Percentiles rank a stretch among this genome's conserved stretches.
Conservation (phyloP, 768 basidiomycete species). For the Suillus placidus region DNA sequence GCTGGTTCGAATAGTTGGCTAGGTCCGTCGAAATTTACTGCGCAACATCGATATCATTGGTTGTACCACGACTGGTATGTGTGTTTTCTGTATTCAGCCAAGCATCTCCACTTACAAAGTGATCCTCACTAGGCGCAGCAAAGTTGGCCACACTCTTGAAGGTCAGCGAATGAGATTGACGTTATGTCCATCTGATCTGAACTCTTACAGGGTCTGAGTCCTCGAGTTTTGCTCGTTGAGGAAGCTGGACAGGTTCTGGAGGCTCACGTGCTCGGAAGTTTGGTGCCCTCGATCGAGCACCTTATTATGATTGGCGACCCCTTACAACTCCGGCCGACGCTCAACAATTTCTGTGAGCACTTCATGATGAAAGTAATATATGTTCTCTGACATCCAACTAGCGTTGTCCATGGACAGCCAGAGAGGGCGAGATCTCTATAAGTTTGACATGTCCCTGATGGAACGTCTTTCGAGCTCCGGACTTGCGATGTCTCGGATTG, state of each 20-base stretch:
- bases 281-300: conserved; percentile 70
- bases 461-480: conserved; percentile 64
- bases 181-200: conserved; percentile 4
- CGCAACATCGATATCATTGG: conserved; percentile 62
- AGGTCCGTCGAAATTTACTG: conserved; percentile 63
- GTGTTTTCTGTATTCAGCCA: background rate
- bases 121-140: conserved; percentile 57
- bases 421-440: conserved; percentile 56
- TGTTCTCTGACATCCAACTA: conserved; percentile 28
- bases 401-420: conserved; percentile 70
- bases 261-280: conserved; percentile 67
- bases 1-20: background rate
- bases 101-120: background rate
- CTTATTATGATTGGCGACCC: conserved; percentile 84
- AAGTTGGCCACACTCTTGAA: conserved; percentile 61
- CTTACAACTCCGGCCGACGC: conserved; percentile 67
- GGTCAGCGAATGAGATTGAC: conserved; percentile 35
- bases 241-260: conserved; percentile 85
- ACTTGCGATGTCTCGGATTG: conserved; percentile 67
- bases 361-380: background rate
- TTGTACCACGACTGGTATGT: conserved; percentile 73
- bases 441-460: conserved; percentile 76
- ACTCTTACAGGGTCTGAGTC: conserved; percentile 50
- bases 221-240: conserved; percentile 70
- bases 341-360: conserved; percentile 63